Percentiles rank a stretch among this genome's conserved stretches.
phyloP scores from a whole-genome alignment of 2,329 filamentous ascomycete genomes.

The Paraphoma sp. region DNA sequence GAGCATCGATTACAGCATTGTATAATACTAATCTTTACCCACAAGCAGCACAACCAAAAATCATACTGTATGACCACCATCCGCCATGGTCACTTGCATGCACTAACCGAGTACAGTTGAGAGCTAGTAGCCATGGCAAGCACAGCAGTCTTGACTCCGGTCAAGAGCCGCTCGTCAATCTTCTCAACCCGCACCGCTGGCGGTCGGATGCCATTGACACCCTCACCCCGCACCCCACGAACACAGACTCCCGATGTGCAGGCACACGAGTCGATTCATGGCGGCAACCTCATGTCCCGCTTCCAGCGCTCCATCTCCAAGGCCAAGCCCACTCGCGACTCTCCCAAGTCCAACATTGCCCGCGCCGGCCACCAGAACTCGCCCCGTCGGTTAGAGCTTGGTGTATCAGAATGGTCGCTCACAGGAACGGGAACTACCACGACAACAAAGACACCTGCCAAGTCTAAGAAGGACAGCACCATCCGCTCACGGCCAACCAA shows the following conservation, averaged over 20 bases:
- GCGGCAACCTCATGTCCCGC: constrained; percentile 76
- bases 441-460: constrained; percentile 54
- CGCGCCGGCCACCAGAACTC: constrained; percentile 63
- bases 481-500: constrained; percentile 45
- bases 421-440: constrained; percentile 73
- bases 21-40: constrained; percentile 48
- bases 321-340: constrained; percentile 75
- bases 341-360: constrained; percentile 96
- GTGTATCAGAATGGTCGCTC: constrained; percentile 90
- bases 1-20: constrained; percentile 49
- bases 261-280: constrained; percentile 72
- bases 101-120: constrained; percentile 33
- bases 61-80: constrained; percentile 33
- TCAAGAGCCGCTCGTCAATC: constrained; percentile 92
- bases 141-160: constrained; percentile 81
- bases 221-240: constrained; percentile 74
- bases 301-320: constrained; percentile 75
- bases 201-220: constrained; percentile 92
- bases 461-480: constrained; percentile 43
- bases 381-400: constrained; percentile 86
- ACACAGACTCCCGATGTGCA: constrained; percentile 57
- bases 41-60: constrained; percentile 34
- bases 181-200: constrained; percentile 93
- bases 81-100: constrained; percentile 4
- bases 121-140: constrained; percentile 73